These are phyloP conservation scores for Hanseniaspora hatyaiensis DNA, from an alignment of 805 yeast genomes.

Conservation along the genomic window DNA sequence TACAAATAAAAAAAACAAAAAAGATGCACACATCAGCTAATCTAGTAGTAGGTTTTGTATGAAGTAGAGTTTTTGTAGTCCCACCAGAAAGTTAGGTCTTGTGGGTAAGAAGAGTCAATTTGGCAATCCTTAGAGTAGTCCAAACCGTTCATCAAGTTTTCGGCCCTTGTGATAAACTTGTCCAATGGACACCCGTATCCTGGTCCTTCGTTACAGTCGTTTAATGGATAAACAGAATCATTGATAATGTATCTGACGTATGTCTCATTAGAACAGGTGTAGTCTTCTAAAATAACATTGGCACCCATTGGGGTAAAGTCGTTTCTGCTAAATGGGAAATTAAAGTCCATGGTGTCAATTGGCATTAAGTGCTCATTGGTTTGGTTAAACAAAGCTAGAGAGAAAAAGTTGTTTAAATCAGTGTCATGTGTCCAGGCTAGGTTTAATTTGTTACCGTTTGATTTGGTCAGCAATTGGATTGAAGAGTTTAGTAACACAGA, in stretches of 20 bases:
- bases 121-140: conserved; percentile 29
- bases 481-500: conserved; percentile 45
- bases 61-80: conserved; percentile 20
- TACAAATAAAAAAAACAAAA: too few species aligned
- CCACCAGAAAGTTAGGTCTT: conserved; percentile 23
- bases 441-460: conserved; percentile 35
- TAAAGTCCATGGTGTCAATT: conserved; percentile 35
- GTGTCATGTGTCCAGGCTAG: conserved; percentile 65
- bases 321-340: conserved; percentile 36
- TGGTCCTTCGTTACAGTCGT: conserved; percentile 43
- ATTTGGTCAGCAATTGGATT: conserved; percentile 36
- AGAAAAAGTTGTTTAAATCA: conserved; percentile 46
- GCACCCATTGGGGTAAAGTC: conserved; percentile 51
- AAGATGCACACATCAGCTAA: too few species aligned
- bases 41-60: conserved; percentile 2
- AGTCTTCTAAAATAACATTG: conserved; percentile 39
- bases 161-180: conserved; percentile 28
- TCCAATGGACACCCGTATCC: conserved; percentile 38
- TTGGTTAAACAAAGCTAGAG: conserved; percentile 41
- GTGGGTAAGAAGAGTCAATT: conserved; percentile 17
- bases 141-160: conserved; percentile 26
- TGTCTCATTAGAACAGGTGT: conserved; percentile 28
- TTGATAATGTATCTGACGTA: conserved; percentile 42
- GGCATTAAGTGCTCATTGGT: conserved; percentile 31
- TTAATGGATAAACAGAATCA: conserved; percentile 45